phyloP scores from a whole-genome alignment of 2,329 filamentous ascomycete species.

The Aspergillus phoenicis region DNA sequence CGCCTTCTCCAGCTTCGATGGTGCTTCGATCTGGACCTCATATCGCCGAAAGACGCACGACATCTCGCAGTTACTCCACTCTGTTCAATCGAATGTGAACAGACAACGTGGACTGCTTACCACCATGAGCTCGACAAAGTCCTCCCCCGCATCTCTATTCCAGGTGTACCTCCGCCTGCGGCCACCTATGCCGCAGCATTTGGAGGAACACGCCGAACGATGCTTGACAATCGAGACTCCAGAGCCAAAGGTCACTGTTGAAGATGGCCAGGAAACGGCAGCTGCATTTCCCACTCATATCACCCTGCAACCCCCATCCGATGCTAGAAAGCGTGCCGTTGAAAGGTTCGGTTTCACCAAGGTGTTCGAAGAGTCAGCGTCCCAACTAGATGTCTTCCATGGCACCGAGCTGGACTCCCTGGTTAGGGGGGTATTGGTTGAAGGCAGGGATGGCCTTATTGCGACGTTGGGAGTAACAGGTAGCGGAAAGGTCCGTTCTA shows the following conservation, averaged over 20 bases:
- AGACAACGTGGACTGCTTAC: slow-evolving; percentile 12
- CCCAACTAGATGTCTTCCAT: slow-evolving; percentile 84
- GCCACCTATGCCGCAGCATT: slow-evolving; percentile 57
- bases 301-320: slow-evolving; percentile 76
- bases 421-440: slow-evolving; percentile 78
- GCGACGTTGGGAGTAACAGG: slow-evolving; percentile 93
- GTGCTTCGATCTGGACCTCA: neutral
- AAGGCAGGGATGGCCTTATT: slow-evolving; percentile 84
- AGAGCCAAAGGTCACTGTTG: slow-evolving; percentile 34
- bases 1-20: slow-evolving; percentile 9
- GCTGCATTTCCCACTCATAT: slow-evolving; percentile 64
- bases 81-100: slow-evolving; percentile 6
- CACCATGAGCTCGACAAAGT: slow-evolving; percentile 48
- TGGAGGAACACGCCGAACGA: slow-evolving; percentile 55
- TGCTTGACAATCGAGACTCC: slow-evolving; percentile 77
- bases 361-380: slow-evolving; percentile 85
- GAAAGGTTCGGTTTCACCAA: slow-evolving; percentile 94
- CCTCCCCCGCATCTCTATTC: slow-evolving; percentile 68
- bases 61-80: neutral
- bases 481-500: slow-evolving; percentile 80
- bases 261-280: slow-evolving; percentile 34
- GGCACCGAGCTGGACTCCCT: slow-evolving; percentile 73
- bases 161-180: slow-evolving; percentile 87
- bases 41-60: neutral
- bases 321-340: slow-evolving; percentile 79